Percentiles rank a stretch among this genome's conserved stretches.
These are phyloP conservation scores for Jatropha curcas DNA, from an alignment of 345 rosid genomes.

Conservation along the genomic window DNA sequence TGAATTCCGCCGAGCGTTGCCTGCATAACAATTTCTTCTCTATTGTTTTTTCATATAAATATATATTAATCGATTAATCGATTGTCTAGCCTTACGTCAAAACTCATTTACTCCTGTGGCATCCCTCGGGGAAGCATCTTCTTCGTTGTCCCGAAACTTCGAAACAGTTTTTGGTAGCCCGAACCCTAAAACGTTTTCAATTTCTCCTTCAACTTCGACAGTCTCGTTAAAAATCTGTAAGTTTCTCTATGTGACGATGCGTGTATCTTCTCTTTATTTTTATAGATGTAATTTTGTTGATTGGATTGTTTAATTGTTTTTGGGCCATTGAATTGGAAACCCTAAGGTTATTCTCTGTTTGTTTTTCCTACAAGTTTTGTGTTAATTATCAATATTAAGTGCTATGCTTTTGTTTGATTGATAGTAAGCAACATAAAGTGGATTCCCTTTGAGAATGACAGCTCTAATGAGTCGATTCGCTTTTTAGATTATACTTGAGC, in stretches of 20 bases:
- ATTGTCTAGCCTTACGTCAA: not conserved
- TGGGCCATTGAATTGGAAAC: not conserved
- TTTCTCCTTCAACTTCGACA: not conserved
- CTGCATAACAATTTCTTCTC: not conserved
- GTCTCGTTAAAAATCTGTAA: not conserved
- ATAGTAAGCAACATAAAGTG: no score
- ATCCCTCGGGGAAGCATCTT: not conserved
- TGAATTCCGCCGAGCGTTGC: conserved; percentile 25
- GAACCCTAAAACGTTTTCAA: not conserved
- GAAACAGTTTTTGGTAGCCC: not conserved
- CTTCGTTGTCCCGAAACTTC: not conserved
- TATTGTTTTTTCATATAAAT: no score
- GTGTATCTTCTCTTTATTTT: no score
- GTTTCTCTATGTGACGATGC: not conserved
- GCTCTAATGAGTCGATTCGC: no score
- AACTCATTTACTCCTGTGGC: not conserved
- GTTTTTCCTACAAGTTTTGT: not conserved
- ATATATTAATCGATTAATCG: no score
- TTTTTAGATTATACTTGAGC: not conserved
- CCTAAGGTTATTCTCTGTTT: not conserved
- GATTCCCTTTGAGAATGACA: not conserved
- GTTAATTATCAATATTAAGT: not conserved
- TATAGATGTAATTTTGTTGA: not conserved
- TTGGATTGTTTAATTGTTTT: not conserved
- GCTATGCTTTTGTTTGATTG: not conserved